phyloP scores from a whole-genome alignment of 306 rosid genomes.

The Cucumis cinereus region DNA sequence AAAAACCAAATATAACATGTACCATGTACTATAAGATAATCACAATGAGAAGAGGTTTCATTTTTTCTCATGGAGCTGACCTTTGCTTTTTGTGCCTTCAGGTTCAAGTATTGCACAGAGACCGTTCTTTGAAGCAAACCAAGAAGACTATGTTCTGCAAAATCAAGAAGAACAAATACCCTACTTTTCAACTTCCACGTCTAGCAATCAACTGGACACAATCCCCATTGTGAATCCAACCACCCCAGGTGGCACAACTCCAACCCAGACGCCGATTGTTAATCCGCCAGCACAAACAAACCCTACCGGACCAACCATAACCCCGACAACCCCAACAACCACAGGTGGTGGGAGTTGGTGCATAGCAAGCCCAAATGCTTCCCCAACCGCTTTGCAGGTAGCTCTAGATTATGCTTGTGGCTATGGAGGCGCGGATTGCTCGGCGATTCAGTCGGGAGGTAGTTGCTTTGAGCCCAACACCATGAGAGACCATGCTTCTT shows the following conservation, averaged over 20 bases:
- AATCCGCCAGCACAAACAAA: conserved; percentile 13
- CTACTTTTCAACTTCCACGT: conserved; percentile 32
- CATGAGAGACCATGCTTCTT: conserved; percentile 69
- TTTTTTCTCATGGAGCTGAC: neutral
- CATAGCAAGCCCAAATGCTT: conserved; percentile 48
- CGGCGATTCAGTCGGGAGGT: conserved; percentile 51
- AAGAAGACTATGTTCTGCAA: conserved; percentile 8
- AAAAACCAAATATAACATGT: neutral
- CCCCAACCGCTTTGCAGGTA: conserved; percentile 63
- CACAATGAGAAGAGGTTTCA: neutral
- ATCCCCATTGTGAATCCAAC: conserved; percentile 72
- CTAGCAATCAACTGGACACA: conserved; percentile 31
- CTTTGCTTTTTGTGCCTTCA: conserved; percentile 27
- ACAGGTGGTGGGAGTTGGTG: conserved; percentile 73
- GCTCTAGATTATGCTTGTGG: conserved; percentile 96
- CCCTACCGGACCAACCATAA: conserved; percentile 22
- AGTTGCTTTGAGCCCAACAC: conserved; percentile 70
- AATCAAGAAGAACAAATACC: conserved; percentile 32
- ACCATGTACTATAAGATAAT: neutral
- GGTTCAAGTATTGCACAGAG: conserved; percentile 39
- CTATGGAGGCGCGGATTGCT: conserved; percentile 77
- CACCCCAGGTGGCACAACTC: conserved; percentile 1
- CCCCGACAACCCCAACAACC: conserved; percentile 19
- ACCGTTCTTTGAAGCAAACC: conserved; percentile 21
- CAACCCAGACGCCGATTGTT: conserved; percentile 34